Base-by-base conservation (phyloP, 495 filamentous ascomycete genomes). In the Penicillium maclennaniae region DNA sequence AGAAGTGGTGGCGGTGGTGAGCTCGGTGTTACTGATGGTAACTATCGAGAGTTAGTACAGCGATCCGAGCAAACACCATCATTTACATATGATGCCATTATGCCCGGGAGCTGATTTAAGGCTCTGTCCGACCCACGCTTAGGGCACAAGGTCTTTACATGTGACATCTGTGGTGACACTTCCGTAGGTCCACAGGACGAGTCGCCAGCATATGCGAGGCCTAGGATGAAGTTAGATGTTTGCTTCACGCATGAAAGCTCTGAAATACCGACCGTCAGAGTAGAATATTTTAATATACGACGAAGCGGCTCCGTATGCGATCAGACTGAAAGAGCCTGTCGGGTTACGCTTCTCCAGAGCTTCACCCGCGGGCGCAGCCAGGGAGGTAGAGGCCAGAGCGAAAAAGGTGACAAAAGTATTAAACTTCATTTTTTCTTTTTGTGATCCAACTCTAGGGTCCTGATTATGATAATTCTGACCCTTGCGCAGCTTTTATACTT, bases 161-260 rank as follows among this genome's bases (percentile, higher is more conserved):
- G 54, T 61, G 14, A 66, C 54, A 36, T 66, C 63, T 1, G 63
- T 63, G 2, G 55, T 60, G 1, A 59, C 54, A 19, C 42, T 48
- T 34, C 63, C 63, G 25, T 37, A 47, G 26, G 47, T 47, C 63
- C 63, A 66, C 16, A 46, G 26, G 60, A 61, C n/a, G 60, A 54
- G 40, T 63, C 54, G 21, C 63, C 63, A 14, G 55, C 56, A 43
- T 66, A 61, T 9, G 60, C 63, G 14, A 66, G 54, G 4, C 63
- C 63, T 63, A 25, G n/a, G 14, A 10, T 0, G 8, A 20, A 19
- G 37, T 53, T 36, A 39, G 21, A 41, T 28, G 15, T 26, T 7
- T 27, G 16, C 39, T 16, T 27, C 12, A 48, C 14, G 1, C 15
- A 5, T 25, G 12, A 38, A 9, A 1, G 12, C 12, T 1, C 7